Conservation (phyloP, 2,329 filamentous ascomycete genomes). For the Samsoniella hepiali region DNA sequence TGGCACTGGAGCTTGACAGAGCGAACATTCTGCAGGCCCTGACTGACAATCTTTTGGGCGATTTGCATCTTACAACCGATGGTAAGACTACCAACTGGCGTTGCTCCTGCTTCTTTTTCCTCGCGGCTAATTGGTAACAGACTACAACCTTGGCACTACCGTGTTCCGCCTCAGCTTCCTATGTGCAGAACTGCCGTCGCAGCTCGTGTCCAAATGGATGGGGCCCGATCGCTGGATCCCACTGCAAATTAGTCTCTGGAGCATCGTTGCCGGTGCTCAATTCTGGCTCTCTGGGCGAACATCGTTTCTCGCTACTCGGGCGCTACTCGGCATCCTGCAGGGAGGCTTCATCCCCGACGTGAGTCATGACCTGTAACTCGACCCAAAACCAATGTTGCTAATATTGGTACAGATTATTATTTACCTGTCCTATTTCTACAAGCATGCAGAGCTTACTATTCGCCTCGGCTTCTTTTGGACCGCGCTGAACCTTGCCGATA, state of each 20-base stretch:
- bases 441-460: conserved; percentile 63
- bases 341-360: conserved; percentile 47
- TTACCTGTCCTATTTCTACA: conserved; percentile 75
- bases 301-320: conserved; percentile 39
- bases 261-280: conserved; percentile 49
- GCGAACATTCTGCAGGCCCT: conserved; percentile 46
- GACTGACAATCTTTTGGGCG: conserved; percentile 45
- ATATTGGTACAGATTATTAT: conserved; percentile 47
- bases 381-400: background rate
- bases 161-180: conserved; percentile 33
- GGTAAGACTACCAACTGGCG: conserved; percentile 21
- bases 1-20: conserved; percentile 46
- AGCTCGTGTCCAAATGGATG: conserved; percentile 56
- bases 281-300: conserved; percentile 38
- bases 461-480: conserved; percentile 70
- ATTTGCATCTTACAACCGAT: conserved; percentile 43
- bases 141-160: conserved; percentile 35
- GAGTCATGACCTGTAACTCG: conserved; percentile 16
- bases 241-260: conserved; percentile 55
- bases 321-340: conserved; percentile 41
- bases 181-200: conserved; percentile 50
- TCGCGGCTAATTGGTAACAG: conserved; percentile 20
- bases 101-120: background rate
- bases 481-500: conserved; percentile 55
- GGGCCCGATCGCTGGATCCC: conserved; percentile 61